Evolutionary conservation across 305 asterid genomes (phyloP).

Genomic region (Fraxinus nigra): DNA sequence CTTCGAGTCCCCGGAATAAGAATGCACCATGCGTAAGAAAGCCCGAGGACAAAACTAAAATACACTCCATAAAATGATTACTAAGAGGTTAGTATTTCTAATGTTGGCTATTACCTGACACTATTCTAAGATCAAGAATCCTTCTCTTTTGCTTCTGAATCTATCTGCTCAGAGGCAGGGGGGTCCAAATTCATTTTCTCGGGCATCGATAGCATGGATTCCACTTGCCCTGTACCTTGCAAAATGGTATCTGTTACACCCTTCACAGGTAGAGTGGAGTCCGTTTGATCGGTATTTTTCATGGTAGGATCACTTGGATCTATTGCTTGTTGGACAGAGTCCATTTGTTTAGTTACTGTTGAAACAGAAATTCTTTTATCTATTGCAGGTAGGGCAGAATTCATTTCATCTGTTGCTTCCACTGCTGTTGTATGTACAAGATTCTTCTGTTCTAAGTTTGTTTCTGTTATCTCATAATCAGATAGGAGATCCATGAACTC

Average conservation of each 20-base stretch:
- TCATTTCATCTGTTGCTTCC: constrained; percentile 31
- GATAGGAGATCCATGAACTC: constrained; percentile 84
- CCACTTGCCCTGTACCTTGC: constrained; percentile 28
- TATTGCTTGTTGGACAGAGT: constrained; percentile 21
- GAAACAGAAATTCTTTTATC: constrained; percentile 27
- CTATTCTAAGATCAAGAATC: constrained; percentile 31
- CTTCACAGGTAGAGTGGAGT: constrained; percentile 19
- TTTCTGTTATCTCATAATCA: constrained; percentile 52
- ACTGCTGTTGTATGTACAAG: constrained; percentile 22
- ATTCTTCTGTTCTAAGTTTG: constrained; percentile 25
- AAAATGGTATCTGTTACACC: constrained; percentile 26
- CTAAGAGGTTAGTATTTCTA: neutral
- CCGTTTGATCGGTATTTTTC: constrained; percentile 33
- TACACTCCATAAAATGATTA: constrained; percentile 6
- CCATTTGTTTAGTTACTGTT: constrained; percentile 23
- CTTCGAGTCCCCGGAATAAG: neutral
- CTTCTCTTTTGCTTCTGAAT: constrained; percentile 25
- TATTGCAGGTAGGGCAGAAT: constrained; percentile 30
- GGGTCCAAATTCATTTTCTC: constrained; percentile 53
- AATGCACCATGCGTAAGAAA: neutral
- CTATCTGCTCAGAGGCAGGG: constrained; percentile 34
- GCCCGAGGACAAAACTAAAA: constrained; percentile 1
- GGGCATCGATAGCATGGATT: constrained; percentile 23
- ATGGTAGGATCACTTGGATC: constrained; percentile 20
- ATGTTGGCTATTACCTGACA: neutral